phyloP scores from a whole-genome alignment of 352 stramenopile species.

The Pythium sp. region DNA sequence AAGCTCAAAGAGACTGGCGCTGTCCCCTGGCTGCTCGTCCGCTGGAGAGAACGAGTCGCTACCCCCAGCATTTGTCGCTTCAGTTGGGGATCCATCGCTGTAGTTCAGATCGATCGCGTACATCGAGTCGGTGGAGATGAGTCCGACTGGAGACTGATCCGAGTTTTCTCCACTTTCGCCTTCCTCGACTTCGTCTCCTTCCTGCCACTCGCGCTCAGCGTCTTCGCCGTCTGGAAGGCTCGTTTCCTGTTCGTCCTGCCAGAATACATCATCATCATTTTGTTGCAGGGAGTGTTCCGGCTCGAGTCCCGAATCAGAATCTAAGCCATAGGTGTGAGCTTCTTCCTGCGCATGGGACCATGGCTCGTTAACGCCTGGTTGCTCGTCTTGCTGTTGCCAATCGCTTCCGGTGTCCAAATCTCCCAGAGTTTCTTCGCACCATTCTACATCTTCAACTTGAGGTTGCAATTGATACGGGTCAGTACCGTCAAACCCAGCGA shows the following conservation, averaged over 20 bases:
- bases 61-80: neutral
- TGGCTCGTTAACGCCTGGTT: neutral
- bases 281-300: no score
- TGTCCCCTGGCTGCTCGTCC: neutral
- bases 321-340: neutral
- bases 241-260: neutral
- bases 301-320: neutral
- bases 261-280: neutral
- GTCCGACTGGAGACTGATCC: neutral
- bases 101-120: constrained; percentile 53
- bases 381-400: neutral
- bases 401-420: neutral
- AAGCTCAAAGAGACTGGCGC: neutral
- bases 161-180: neutral
- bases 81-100: constrained; percentile 14
- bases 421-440: neutral
- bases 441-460: neutral
- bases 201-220: neutral
- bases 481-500: neutral
- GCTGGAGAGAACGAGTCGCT: constrained; percentile 13
- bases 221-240: neutral
- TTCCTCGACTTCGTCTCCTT: neutral
- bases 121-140: constrained; percentile 48
- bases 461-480: neutral
- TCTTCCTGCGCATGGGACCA: neutral